Base-by-base conservation (phyloP, 108 stramenopile genomes). In the Ochromonas danica region DNA sequence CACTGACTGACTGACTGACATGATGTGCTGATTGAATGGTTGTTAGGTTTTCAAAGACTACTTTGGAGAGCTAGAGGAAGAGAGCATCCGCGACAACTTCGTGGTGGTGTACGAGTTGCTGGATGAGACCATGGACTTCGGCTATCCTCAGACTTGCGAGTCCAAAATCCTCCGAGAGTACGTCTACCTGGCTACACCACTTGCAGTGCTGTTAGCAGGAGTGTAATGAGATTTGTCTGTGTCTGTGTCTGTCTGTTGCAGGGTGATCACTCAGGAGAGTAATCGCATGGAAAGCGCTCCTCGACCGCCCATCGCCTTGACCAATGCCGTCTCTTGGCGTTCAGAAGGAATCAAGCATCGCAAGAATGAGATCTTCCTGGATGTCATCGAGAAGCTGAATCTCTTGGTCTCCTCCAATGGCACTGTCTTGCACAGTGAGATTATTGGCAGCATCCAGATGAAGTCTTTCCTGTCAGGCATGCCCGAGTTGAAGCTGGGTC, bases 121-220 rank as follows among this genome's bases (percentile, higher is more conserved):
- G 45, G 98, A 99, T 81, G 98, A 99, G 86, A 97, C 96, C 40
- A 97, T 97, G 96, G 98, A 99, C 82, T 95, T 96, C 72, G 98
- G 98, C 2, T 88, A 96, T 87, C 98, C 98, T 10, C 98, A 99
- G 86, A 87, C 85, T 0, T 78, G 84, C 41, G 89, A 90, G 60
- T 80, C 87, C 30, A 85, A 86, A 77, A 79, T 85, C 28, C 38
- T 83, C 0, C 57, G 79, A n/a, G 83, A 83, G 83, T 87, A 42
- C 3, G 72, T 75, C 6, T 75, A 35, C n/a, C n/a, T n/a, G n/a
- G n/a, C n/a, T 25, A 25, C 57, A 60, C 57, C 25, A 60, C n/a
- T 25, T 25, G 25, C 25, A 60, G 57, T 25, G 25, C 25, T 25
- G 25, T 25, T 60, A 60, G 25, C 57, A 25, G 25, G 57, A 60